A percentile compares a stretch with the other conserved stretches of the same genome.
phyloP scores from a whole-genome alignment of 2,329 filamentous ascomycete genomes.

The Hyphodiscus sp. region DNA sequence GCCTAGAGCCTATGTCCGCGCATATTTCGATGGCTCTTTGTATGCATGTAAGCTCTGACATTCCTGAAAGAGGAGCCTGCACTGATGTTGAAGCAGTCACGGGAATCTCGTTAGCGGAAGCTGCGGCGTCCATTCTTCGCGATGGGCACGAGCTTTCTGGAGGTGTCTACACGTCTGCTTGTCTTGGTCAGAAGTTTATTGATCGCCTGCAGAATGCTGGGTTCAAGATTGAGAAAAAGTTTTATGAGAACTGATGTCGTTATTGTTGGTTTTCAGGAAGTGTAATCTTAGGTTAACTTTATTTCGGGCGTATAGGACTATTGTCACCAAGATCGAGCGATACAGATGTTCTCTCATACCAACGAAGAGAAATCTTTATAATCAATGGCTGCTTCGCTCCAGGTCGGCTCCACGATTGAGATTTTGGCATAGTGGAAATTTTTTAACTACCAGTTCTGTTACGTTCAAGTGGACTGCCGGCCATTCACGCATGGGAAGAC shows the following conservation, averaged over 20 bases:
- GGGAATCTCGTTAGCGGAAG: constrained; percentile 56
- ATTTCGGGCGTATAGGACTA: background rate
- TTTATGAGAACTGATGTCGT: constrained; percentile 29
- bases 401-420: too few relatives aligned
- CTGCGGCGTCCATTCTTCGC: constrained; percentile 57
- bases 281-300: too few relatives aligned
- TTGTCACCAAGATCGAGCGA: background rate
- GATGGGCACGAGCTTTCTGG: constrained; percentile 54
- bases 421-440: too few relatives aligned
- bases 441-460: too few relatives aligned
- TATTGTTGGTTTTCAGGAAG: too few relatives aligned
- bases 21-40: constrained; percentile 52
- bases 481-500: too few relatives aligned
- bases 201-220: constrained; percentile 55
- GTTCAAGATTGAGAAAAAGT: constrained; percentile 54
- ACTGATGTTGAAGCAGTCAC: constrained; percentile 45
- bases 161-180: constrained; percentile 66
- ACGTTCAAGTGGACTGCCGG: too few relatives aligned
- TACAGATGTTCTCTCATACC: too few relatives aligned
- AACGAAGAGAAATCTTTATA: too few relatives aligned
- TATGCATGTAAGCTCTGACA: constrained; percentile 52
- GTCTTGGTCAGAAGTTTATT: constrained; percentile 60
- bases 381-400: too few relatives aligned
- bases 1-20: constrained; percentile 43
- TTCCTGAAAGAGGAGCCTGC: background rate